Evolutionary conservation across 345 rosid species (phyloP).

Genomic region (Clausena lansium): DNA sequence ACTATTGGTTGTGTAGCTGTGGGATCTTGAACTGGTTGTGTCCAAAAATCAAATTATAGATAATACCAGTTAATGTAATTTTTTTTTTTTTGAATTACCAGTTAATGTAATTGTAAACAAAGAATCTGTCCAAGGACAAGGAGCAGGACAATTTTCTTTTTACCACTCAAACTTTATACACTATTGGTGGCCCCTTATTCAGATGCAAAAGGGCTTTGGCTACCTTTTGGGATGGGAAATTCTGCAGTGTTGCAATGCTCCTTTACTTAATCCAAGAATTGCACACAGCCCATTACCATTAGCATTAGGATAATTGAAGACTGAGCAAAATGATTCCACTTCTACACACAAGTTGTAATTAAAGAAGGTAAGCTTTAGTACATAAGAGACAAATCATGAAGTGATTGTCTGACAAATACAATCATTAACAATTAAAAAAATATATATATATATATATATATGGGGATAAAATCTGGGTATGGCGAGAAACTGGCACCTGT

Average conservation of each 20-base stretch:
- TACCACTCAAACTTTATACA: neutral
- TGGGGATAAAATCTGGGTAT: neutral
- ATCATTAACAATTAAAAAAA: neutral
- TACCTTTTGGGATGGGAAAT: neutral
- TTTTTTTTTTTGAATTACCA: no score
- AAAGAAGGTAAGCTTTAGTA: neutral
- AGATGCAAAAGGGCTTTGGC: neutral
- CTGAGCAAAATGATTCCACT: neutral
- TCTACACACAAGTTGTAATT: neutral
- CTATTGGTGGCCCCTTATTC: slow-evolving; percentile 18
- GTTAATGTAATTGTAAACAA: neutral
- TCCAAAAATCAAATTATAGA: neutral
- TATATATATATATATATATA: no score
- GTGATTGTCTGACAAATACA: neutral
- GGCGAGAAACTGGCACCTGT: neutral
- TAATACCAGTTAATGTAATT: neutral
- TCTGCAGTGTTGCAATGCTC: neutral
- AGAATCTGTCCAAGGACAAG: slow-evolving; percentile 24
- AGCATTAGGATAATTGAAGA: neutral
- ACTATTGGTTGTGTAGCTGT: no score
- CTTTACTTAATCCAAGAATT: neutral
- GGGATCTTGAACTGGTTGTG: neutral
- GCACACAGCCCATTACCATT: neutral
- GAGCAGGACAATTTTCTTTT: slow-evolving; percentile 14
- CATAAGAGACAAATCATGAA: neutral